Evolutionary conservation across 2,329 filamentous ascomycete species (phyloP).

Genomic region (Microsporum canis): DNA sequence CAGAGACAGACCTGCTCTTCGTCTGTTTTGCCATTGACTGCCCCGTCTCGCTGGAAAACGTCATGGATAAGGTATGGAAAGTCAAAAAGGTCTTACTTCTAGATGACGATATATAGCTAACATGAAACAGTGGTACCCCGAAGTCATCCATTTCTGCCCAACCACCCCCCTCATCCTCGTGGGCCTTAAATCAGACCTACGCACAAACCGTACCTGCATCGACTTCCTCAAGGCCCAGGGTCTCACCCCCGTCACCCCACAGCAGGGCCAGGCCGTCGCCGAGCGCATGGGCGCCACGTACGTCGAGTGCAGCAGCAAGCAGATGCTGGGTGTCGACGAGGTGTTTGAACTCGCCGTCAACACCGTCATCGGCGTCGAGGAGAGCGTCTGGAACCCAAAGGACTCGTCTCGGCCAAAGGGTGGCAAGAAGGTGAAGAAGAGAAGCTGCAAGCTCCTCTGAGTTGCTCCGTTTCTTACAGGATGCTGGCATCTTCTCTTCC

Average conservation of each 20-base stretch:
- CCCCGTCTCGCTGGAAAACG: slow-evolving; percentile 94
- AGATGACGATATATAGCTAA: slow-evolving; percentile 5
- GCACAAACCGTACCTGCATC: slow-evolving; percentile 90
- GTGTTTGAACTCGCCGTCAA: slow-evolving; percentile 89
- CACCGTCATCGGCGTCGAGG: slow-evolving; percentile 75
- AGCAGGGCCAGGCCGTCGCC: slow-evolving; percentile 79
- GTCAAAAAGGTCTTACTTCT: neutral
- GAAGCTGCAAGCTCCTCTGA: slow-evolving; percentile 70
- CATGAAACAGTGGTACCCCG: slow-evolving; percentile 76
- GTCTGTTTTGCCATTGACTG: slow-evolving; percentile 99
- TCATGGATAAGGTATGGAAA: slow-evolving; percentile 81
- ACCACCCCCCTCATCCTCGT: slow-evolving; percentile 93
- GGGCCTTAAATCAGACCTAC: slow-evolving; percentile 92
- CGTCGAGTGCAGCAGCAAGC: slow-evolving; percentile 98
- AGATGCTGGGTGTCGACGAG: slow-evolving; percentile 90
- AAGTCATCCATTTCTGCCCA: slow-evolving; percentile 97
- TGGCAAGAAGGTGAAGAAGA: slow-evolving; percentile 66
- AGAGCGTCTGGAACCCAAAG: slow-evolving; percentile 37
- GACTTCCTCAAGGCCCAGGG: slow-evolving; percentile 98
- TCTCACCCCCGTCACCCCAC: slow-evolving; percentile 81
- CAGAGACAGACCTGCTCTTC: slow-evolving; percentile 93
- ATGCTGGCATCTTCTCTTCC: slow-evolving; percentile 2
- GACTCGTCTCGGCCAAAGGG: slow-evolving; percentile 35
- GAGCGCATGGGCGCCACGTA: slow-evolving; percentile 90
- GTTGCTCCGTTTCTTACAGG: neutral